Base-by-base conservation (phyloP, 148 eudicot genomes). In the Pharnaceum exiguum region DNA sequence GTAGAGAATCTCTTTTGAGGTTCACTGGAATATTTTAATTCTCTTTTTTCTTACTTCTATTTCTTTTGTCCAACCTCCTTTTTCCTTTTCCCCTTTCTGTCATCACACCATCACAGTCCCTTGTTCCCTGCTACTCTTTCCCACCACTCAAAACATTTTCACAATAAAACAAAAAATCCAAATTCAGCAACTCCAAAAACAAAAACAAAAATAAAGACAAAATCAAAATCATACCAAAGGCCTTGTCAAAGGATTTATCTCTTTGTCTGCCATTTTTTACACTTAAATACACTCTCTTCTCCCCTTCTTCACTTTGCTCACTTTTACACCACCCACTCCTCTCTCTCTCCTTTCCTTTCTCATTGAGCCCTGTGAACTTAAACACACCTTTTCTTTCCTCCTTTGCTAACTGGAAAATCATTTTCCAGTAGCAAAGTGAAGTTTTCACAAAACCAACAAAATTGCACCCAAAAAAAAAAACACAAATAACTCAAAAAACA, bases 201-300 rank as follows among this genome's bases (percentile, higher is more conserved):
- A 36, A 51, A 18, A 36, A 9, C 8, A 31, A 10, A 29, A 42
- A 63, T 46, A 23, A 7, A 45, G 38, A 21, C 62, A 47, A 37
- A 49, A 27, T 28, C 39, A 16, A 39, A 33, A 9, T 23, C 26
- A n/a, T 33, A 46, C 60, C 75, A 74, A 71, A 65, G 15, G 60
- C 59, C 36, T 48, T 44, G n/a, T n/a, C n/a, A n/a, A n/a, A n/a
- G 71, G 80, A 80, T 86, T 83, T 63, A 77, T 71, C 67, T 69
- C 80, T 31, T 62, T 79, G 87, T 83, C 90, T 79, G 85, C 89
- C 85, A 81, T 79, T 69, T 61, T 29, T 29, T 38, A 29, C 26
- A 66, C 24, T 55, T 37, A 57, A 1, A 39, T 38, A 29, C 26
- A 66, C 24, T 55, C 40, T 58, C 2, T 35, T 29, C 66, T 38